These are phyloP conservation scores for Wickerhamiella alocasiicola DNA, from an alignment of 805 yeast genomes.

Conservation along the genomic window DNA sequence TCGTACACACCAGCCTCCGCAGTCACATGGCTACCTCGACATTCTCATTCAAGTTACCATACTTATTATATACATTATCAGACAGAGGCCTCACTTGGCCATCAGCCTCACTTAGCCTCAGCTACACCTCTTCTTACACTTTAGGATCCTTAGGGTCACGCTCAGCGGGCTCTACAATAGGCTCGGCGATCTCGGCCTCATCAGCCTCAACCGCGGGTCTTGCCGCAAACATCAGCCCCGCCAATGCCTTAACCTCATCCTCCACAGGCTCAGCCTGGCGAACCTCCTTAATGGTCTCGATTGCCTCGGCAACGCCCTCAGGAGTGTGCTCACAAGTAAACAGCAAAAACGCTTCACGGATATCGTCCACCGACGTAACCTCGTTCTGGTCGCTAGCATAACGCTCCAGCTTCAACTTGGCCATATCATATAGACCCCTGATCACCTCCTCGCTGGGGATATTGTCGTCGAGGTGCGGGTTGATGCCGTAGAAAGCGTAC, in stretches of 20 bases:
- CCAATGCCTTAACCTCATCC: constrained; percentile 22
- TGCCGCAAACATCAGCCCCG: constrained; percentile 20
- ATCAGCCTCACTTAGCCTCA: too few species aligned
- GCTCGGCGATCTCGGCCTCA: too few species aligned
- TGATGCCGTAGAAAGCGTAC: constrained; percentile 73
- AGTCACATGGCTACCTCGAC: too few species aligned
- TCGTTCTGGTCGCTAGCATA: constrained; percentile 29
- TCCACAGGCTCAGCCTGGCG: constrained; percentile 29
- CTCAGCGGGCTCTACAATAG: too few species aligned
- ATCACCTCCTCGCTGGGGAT: constrained; percentile 46
- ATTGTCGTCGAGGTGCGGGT: constrained; percentile 51
- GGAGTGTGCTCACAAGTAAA: constrained; percentile 36
- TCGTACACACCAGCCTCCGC: too few species aligned
- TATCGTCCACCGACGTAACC: constrained; percentile 21
- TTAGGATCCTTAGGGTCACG: too few species aligned
- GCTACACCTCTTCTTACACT: too few species aligned
- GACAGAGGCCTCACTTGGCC: too few species aligned
- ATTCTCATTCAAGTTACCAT: too few species aligned
- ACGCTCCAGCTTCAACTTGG: constrained; percentile 51
- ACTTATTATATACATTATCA: too few species aligned
- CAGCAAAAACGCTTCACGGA: constrained; percentile 37
- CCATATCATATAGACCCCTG: constrained; percentile 56
- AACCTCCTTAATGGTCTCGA: constrained; percentile 34
- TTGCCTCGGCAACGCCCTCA: constrained; percentile 32
- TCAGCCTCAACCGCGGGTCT: neutral